Evolutionary conservation across 495 filamentous ascomycete species (phyloP), one percentile per base, ranked within the genome.

Genomic region (Oidiodendron maius): DNA sequence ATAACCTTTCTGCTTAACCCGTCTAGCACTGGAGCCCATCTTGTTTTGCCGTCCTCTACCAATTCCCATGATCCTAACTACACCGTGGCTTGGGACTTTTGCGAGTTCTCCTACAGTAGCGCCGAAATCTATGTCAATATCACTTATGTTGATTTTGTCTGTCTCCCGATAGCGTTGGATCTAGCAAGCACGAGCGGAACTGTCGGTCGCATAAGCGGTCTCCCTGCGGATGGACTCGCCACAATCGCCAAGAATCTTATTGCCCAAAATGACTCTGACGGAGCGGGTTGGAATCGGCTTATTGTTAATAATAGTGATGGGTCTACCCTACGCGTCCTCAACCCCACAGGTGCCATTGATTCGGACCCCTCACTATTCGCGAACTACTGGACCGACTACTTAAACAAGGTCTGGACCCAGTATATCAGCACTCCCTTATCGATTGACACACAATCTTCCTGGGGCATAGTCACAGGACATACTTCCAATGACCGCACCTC

Each of bases 1-100:
- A 69, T 89, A n/a, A 81, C 75, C 1, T 89, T 89, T 63, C 71
- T 79, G 4, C 57, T 89, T 28, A 89, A 89, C 62, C 82, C 80
- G 2, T 77, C 68, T 17, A 24, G 6, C 8, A 48, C 21, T 22
- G 70, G 78, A 15, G 75, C 84, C 3, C 81, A 73, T 0, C 69
- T 88, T 2, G 84, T 87, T 18, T 83, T 87, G 59, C 85, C 85
- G 0, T 76, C 75, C 10, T 75, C 81, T 13, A 81, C 77, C 15
- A 89, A 87, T 58, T 60, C 71, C 0, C 63, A 69, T 0, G 85
- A 89, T 56, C 66, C 77, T 0, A 88, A 87, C 58, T 78, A 81
- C 59, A 70, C 74, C 24, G 59, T 78, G 24, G 56, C 60, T 40
- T 89, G 84, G 81, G 74, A 70, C 28, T 89, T 89, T 57, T 74